Conservation (phyloP, 306 rosid genomes). For the Hylodesmum podocarpum region DNA sequence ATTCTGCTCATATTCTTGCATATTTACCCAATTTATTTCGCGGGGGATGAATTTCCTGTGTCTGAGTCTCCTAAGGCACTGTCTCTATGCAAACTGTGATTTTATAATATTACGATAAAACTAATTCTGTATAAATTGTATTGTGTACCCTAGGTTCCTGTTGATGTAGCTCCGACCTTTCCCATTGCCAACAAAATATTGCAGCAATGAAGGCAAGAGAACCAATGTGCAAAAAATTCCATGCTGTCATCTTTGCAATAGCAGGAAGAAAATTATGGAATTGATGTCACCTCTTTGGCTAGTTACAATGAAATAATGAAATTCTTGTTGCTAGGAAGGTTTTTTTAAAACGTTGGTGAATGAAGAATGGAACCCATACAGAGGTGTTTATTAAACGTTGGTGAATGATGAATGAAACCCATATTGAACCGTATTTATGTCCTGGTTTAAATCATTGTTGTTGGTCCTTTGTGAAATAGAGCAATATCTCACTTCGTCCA, state of each 20-base stretch:
- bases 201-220: conserved; percentile 31
- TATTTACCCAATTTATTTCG: neutral
- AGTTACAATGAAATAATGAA: conserved; percentile 1
- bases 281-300: neutral
- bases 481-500: too few species aligned
- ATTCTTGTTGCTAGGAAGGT: neutral
- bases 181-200: conserved; percentile 66
- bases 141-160: conserved; percentile 64
- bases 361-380: too few species aligned
- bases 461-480: too few species aligned
- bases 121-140: conserved; percentile 12
- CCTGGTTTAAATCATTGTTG: too few species aligned
- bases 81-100: neutral
- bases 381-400: too few species aligned
- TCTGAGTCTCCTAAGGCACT: conserved; percentile 8
- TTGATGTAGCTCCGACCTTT: conserved; percentile 76
- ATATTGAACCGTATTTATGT: too few species aligned
- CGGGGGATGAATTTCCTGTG: neutral
- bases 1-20: neutral
- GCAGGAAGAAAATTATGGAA: neutral
- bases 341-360: too few species aligned
- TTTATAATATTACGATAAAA: neutral
- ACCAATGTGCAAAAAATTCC: conserved; percentile 5
- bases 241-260: neutral
- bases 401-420: too few species aligned